phyloP scores from a whole-genome alignment of 176 grass and related monocot species.

The Raddia guianensis region DNA sequence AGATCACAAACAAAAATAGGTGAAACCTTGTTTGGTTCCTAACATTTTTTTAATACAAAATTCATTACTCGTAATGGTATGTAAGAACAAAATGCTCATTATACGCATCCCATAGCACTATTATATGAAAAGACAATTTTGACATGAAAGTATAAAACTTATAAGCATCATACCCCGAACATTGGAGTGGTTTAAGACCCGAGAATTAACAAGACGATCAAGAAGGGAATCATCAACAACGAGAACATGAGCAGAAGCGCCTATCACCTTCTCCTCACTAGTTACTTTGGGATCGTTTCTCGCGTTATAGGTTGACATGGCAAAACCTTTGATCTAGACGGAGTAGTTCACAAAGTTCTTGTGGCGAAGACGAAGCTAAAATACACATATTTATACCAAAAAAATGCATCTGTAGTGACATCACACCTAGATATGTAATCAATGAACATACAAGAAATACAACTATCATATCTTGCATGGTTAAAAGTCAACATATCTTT shows the following conservation, averaged over 20 bases:
- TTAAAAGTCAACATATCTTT: background rate
- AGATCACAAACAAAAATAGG: background rate
- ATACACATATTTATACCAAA: background rate
- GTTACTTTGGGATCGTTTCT: background rate
- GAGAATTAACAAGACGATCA: background rate
- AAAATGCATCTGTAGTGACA: too few species aligned
- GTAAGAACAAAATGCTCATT: background rate
- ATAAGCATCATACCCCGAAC: background rate
- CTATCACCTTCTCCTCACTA: background rate
- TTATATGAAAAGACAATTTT: background rate
- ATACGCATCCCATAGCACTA: background rate
- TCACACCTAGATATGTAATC: background rate
- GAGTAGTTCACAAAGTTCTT: background rate
- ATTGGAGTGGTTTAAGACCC: background rate
- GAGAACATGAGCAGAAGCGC: background rate
- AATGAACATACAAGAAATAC: background rate
- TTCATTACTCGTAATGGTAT: background rate
- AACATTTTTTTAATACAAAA: background rate
- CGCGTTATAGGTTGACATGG: background rate
- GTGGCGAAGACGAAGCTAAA: background rate
- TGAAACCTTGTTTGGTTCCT: background rate
- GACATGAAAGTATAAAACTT: background rate
- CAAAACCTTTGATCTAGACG: background rate
- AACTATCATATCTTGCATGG: background rate
- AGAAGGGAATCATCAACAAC: constrained; percentile 5